These are phyloP conservation scores for Gleditsia sinensis DNA, from an alignment of 306 rosid species.

Conservation along the genomic window DNA sequence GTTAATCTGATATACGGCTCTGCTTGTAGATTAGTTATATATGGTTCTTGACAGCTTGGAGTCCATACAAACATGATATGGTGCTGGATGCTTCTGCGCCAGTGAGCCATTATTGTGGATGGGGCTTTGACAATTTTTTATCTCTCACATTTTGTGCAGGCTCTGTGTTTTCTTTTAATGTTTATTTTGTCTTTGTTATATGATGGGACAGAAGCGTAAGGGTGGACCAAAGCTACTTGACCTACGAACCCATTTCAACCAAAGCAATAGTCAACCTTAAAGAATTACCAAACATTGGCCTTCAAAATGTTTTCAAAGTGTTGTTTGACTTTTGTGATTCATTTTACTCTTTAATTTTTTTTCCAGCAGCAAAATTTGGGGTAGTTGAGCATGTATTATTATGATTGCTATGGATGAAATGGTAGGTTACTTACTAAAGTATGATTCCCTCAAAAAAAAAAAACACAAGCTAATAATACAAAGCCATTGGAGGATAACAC, in stretches of 20 bases:
- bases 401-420: constrained; percentile 28
- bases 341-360: neutral
- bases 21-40: neutral
- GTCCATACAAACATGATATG: constrained; percentile 17
- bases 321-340: constrained; percentile 26
- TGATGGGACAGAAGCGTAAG: constrained; percentile 54
- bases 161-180: constrained; percentile 42
- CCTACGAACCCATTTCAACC: constrained; percentile 53
- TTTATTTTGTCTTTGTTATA: constrained; percentile 55
- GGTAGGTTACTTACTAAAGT: constrained; percentile 53
- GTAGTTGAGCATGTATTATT: constrained; percentile 42
- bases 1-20: too few species aligned
- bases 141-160: neutral
- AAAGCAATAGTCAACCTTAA: constrained; percentile 74
- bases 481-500: constrained; percentile 11
- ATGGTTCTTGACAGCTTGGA: neutral
- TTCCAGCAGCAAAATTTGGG: constrained; percentile 27
- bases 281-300: constrained; percentile 35
- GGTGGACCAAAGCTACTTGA: constrained; percentile 51
- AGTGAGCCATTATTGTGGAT: neutral
- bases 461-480: constrained; percentile 8
- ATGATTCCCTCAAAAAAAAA: constrained; percentile 23
- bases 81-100: neutral
- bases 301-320: constrained; percentile 23
- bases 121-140: neutral